Evolutionary conservation across 2,329 filamentous ascomycete genomes (phyloP), one percentile per base, ranked within the genome.

Genomic region (Graphilbum fragrans): DNA sequence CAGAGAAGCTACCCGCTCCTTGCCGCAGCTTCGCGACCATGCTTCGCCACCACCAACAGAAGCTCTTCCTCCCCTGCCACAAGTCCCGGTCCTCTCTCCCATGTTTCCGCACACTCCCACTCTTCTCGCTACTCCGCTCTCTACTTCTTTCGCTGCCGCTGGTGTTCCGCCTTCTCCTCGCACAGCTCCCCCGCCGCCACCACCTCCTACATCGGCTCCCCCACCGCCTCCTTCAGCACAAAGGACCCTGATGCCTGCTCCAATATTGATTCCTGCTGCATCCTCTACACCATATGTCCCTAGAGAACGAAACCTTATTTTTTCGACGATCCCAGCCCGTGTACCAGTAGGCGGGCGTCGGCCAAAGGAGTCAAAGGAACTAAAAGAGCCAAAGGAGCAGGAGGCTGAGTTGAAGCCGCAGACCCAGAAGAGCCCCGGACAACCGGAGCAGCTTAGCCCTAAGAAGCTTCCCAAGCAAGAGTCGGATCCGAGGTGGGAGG

Each of bases 41-140:
- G 37, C 19, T 3, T 35, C 37, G 11, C 46, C 41, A 7, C 41
- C 42, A 5, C 47, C 45, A 2, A 18, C 41, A 9, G 46, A 31
- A 7, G 41, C 42, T 3, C 42, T 49, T 7, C 48, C 46, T 10
- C 44, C 47, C 3, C 35, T 49, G 6, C 47, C 47, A 0, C n/a
- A 35, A 6, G 22, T 43, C 8, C 42, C 44, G 2, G 14, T 29
- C 2, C 12, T 41, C 7, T 45, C 45, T 2, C 44, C 41, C 5
- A 27, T 44, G n/a, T 38, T 41, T n/a, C 39, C 35, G 9, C 17
- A 35, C 5, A 38, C 17, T 3, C 41, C 27, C 5, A 37, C 37
- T 6, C 16, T 35, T 17, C 34, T 31, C 29, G 7, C 41, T 17
- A 18, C 14, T 16, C 7, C 31, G 11, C 9, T 18, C 22, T 18